Conservation (phyloP, 2,329 filamentous ascomycete genomes). For the Knufia petricola region DNA sequence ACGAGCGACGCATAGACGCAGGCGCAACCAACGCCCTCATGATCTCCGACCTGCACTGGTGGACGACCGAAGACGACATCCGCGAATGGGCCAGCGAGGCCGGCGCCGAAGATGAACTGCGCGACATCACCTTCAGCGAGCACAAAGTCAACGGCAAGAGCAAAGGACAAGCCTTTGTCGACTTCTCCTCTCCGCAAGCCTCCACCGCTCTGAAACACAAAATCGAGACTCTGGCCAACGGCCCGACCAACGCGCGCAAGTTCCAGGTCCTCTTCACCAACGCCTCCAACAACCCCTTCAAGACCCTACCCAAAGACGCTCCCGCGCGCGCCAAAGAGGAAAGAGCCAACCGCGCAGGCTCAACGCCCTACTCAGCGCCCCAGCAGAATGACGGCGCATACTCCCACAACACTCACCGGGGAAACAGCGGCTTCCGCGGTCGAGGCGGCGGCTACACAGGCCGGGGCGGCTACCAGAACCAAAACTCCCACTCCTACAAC, state of each 20-base stretch:
- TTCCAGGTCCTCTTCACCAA: conserved; percentile 65
- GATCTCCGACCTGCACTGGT: conserved; percentile 89
- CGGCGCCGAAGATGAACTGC: conserved; percentile 73
- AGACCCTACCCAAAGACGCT: conserved; percentile 80
- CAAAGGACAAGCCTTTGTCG: conserved; percentile 82
- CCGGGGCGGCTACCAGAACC: conserved; percentile 25
- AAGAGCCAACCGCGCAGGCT: conserved; percentile 37
- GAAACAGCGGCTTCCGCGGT: conserved; percentile 46
- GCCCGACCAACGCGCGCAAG: conserved; percentile 52
- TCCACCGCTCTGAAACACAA: conserved; percentile 75
- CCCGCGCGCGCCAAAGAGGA: conserved; percentile 60
- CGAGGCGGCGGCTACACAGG: conserved; percentile 32
- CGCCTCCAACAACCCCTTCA: conserved; percentile 74
- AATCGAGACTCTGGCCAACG: conserved; percentile 52
- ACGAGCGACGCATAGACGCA: conserved; percentile 48
- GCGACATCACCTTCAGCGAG: conserved; percentile 92
- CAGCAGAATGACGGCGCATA: conserved; percentile 33
- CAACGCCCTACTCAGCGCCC: conserved; percentile 31
- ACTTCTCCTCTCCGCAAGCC: conserved; percentile 73
- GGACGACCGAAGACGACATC: conserved; percentile 91
- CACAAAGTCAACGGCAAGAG: conserved; percentile 99
- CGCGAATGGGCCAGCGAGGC: conserved; percentile 74
- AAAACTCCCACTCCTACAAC: conserved; percentile 37
- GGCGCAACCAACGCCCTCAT: conserved; percentile 63
- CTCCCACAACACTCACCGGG: no score